Evolutionary conservation across 495 filamentous ascomycete genomes (phyloP).

Genomic region (Corynascus novoguineensis): DNA sequence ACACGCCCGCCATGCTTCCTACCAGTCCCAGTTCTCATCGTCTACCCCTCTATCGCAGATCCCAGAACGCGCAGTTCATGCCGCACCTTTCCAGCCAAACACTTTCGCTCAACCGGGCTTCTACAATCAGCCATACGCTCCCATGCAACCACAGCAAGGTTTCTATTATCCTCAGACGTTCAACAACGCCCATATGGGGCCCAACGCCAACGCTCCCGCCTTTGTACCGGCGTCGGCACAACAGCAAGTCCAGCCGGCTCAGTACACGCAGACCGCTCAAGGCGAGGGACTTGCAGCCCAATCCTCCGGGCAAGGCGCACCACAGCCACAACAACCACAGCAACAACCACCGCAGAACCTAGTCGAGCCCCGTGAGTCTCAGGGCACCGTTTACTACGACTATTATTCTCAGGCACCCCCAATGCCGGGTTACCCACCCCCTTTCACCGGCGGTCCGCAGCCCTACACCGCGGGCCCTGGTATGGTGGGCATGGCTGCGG

Average conservation of each 20-base stretch:
- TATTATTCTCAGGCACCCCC: constrained; percentile 65
- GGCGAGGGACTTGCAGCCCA: constrained; percentile 34
- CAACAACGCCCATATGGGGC: constrained; percentile 45
- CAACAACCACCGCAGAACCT: constrained; percentile 51
- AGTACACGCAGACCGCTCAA: constrained; percentile 39
- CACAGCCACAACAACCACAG: constrained; percentile 25
- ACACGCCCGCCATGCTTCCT: constrained; percentile 67
- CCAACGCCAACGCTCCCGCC: constrained; percentile 48
- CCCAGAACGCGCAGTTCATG: constrained; percentile 89
- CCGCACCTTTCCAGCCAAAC: constrained; percentile 83
- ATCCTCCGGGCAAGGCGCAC: constrained; percentile 21
- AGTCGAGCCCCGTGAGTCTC: constrained; percentile 76
- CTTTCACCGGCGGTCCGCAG: constrained; percentile 48
- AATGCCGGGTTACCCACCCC: constrained; percentile 42
- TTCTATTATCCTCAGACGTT: constrained; percentile 54
- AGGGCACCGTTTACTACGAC: constrained; percentile 94
- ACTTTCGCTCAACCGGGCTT: constrained; percentile 58
- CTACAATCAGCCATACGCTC: constrained; percentile 52
- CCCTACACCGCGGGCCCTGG: constrained; percentile 50
- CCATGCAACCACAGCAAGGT: constrained; percentile 50
- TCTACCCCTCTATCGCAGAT: constrained; percentile 93
- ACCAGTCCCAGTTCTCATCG: constrained; percentile 65
- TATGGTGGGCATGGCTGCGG: constrained; percentile 59
- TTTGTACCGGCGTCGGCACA: constrained; percentile 54
- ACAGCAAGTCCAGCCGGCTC: constrained; percentile 27